Evolutionary conservation across 768 basidiomycete genomes (phyloP).

Genomic region (Sporobolomyces roseus): DNA sequence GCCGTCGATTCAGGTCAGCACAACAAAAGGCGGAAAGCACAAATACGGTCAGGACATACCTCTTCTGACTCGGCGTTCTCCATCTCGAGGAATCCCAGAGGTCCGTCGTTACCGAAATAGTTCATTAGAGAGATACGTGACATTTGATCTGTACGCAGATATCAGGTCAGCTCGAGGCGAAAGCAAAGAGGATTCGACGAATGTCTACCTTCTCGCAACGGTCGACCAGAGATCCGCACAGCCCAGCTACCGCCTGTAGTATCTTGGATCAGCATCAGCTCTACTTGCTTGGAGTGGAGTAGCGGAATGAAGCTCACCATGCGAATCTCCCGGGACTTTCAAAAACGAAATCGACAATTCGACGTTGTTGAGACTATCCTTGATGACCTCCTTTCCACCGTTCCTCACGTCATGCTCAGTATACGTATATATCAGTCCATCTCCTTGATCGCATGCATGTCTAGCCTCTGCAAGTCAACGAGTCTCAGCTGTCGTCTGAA

Average conservation of each 20-base stretch:
- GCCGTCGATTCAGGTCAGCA: conserved; percentile 7
- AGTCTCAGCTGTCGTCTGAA: conserved; percentile 15
- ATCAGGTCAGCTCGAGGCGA: background rate
- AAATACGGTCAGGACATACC: conserved; percentile 53
- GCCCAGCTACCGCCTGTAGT: conserved; percentile 68
- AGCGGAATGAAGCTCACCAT: background rate
- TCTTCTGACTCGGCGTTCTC: conserved; percentile 70
- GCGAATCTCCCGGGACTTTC: conserved; percentile 70
- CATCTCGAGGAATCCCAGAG: conserved; percentile 70
- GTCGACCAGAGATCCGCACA: conserved; percentile 73
- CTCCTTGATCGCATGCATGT: conserved; percentile 83
- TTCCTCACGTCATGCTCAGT: conserved; percentile 78
- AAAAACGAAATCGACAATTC: conserved; percentile 77
- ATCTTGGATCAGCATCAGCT: background rate
- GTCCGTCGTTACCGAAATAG: conserved; percentile 79
- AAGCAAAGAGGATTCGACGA: background rate
- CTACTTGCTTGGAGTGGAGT: background rate
- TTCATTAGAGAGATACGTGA: conserved; percentile 75
- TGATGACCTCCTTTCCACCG: conserved; percentile 78
- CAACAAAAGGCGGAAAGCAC: background rate
- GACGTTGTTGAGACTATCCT: conserved; percentile 77
- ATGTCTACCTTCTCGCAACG: conserved; percentile 61
- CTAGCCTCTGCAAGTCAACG: conserved; percentile 58
- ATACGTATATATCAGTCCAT: conserved; percentile 80
- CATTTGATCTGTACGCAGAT: conserved; percentile 47